Conservation (phyloP, 805 yeast species). For the Isabelozyma rhagii region DNA sequence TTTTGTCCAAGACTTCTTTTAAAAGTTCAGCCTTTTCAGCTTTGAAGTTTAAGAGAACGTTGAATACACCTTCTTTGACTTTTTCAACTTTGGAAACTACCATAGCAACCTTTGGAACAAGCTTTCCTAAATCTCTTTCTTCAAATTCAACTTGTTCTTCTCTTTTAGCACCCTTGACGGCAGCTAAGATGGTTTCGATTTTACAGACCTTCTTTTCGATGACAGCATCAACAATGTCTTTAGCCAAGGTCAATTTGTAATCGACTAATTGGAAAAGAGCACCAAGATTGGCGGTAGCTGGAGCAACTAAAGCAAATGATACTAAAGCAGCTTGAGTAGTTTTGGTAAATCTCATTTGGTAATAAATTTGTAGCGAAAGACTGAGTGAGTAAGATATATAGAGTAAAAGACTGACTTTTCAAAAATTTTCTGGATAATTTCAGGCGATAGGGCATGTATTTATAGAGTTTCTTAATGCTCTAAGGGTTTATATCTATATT, state of each 20-base stretch:
- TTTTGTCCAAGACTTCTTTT: constrained; percentile 8
- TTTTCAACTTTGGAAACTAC: constrained; percentile 20
- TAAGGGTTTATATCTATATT: neutral
- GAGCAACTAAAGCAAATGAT: constrained; percentile 1
- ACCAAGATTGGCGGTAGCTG: neutral
- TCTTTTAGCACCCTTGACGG: neutral
- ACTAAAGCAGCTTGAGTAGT: neutral
- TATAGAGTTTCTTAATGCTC: too few species aligned
- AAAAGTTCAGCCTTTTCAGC: constrained; percentile 17
- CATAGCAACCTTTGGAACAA: constrained; percentile 19
- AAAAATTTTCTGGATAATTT: neutral
- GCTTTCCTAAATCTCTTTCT: neutral
- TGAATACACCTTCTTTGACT: constrained; percentile 15
- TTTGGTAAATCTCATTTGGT: constrained; percentile 1
- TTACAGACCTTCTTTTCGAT: neutral
- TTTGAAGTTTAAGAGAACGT: constrained; percentile 19
- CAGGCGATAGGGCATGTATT: neutral
- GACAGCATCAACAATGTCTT: neutral
- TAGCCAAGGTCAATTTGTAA: neutral
- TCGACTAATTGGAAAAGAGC: neutral
- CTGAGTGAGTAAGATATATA: constrained; percentile 1
- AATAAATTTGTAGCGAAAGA: constrained; percentile 4
- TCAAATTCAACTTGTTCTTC: neutral
- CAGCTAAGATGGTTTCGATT: neutral
- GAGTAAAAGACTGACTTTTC: neutral